Conservation (phyloP, 2,329 filamentous ascomycete genomes). For the Podosphaera aphanis region DNA sequence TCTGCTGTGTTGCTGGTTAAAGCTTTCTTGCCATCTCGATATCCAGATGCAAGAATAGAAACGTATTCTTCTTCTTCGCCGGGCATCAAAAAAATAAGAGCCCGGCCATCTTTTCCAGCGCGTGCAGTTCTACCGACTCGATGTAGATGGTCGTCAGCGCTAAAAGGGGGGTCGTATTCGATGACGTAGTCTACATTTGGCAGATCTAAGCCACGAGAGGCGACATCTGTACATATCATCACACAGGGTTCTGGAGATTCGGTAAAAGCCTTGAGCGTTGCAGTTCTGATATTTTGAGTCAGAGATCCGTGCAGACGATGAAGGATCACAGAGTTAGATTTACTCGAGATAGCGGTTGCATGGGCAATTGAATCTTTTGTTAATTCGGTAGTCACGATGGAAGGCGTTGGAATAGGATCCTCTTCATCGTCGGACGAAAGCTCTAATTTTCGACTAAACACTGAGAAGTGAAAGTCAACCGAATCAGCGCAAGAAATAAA, state of each 20-base stretch:
- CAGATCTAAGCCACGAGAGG: conserved; percentile 82
- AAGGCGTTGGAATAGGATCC: conserved; percentile 14
- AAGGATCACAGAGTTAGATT: conserved; percentile 54
- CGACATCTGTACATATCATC: conserved; percentile 83
- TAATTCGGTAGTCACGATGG: conserved; percentile 14
- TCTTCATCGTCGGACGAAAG: conserved; percentile 13
- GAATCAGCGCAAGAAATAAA: conserved; percentile 95
- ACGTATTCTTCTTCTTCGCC: conserved; percentile 86
- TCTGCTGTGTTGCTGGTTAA: conserved; percentile 39
- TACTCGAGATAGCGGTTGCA: conserved; percentile 48
- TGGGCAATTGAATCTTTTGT: conserved; percentile 40
- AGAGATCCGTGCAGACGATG: conserved; percentile 85
- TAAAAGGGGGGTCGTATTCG: conserved; percentile 91
- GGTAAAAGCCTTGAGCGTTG: conserved; percentile 62
- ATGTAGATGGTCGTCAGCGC: conserved; percentile 79
- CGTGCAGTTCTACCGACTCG: conserved; percentile 85
- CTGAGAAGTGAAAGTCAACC: conserved; percentile 85
- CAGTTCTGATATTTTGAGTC: conserved; percentile 64
- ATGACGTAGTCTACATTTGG: conserved; percentile 87
- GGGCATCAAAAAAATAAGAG: conserved; percentile 71
- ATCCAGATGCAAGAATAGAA: conserved; percentile 21
- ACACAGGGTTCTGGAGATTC: conserved; percentile 52
- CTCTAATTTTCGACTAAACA: conserved; percentile 28
- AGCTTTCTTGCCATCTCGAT: conserved; percentile 32
- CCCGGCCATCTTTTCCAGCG: conserved; percentile 69